Conservation (phyloP, 352 stramenopile genomes). For the Globisporangium mamillatum region DNA sequence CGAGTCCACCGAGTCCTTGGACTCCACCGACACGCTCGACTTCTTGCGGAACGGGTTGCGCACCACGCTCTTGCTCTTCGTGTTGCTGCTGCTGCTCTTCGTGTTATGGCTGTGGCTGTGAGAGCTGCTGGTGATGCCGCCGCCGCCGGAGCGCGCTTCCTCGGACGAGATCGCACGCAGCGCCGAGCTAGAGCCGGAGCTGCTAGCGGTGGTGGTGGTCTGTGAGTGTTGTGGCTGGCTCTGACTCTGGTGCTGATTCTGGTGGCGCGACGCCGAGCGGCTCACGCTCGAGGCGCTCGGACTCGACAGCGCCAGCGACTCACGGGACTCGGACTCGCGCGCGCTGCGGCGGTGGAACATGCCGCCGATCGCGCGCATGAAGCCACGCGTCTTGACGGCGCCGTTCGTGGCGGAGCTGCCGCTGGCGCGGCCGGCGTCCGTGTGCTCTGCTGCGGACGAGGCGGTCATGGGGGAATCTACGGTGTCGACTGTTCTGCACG, state of each 20-base stretch:
- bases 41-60: constrained; percentile 29
- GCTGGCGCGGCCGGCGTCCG: background rate
- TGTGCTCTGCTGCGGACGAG: constrained; percentile 8
- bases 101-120: background rate
- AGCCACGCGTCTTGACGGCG: constrained; percentile 32
- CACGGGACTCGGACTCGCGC: constrained; percentile 16
- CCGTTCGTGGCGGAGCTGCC: constrained; percentile 3
- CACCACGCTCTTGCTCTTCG: constrained; percentile 10
- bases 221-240: background rate
- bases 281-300: constrained; percentile 8
- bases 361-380: constrained; percentile 48
- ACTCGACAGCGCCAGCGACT: constrained; percentile 16
- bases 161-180: constrained; percentile 30
- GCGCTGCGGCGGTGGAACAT: constrained; percentile 39
- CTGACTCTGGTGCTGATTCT: background rate
- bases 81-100: background rate
- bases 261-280: background rate
- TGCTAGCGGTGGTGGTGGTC: background rate
- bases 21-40: constrained; percentile 25
- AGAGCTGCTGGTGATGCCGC: background rate
- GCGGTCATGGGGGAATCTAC: constrained; percentile 13
- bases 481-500: constrained; percentile 18
- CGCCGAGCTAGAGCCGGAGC: constrained; percentile 1
- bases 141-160: constrained; percentile 16
- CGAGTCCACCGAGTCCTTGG: constrained; percentile 21